phyloP scores from a whole-genome alignment of 805 yeast genomes.

The Saturnispora kantuleensis region DNA sequence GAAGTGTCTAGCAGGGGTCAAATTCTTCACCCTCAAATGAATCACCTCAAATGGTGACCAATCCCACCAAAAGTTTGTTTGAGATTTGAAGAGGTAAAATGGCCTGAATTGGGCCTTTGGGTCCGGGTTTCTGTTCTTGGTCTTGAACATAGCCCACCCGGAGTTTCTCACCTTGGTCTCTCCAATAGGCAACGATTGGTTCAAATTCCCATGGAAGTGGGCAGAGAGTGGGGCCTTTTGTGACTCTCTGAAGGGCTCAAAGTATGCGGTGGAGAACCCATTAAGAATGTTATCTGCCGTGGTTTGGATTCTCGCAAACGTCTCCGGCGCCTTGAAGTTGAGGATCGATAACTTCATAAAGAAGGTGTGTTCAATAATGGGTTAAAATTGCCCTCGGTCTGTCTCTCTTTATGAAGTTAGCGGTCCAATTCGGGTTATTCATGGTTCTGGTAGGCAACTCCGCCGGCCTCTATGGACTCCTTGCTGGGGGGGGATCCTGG shows the following conservation, averaged over 20 bases:
- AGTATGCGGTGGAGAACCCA: constrained; percentile 51
- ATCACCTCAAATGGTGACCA: constrained; percentile 55
- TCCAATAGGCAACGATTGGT: constrained; percentile 52
- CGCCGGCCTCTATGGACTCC: constrained; percentile 6
- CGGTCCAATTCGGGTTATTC: constrained; percentile 6
- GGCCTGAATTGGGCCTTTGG: constrained; percentile 33
- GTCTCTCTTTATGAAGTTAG: neutral
- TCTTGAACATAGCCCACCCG: constrained; percentile 78
- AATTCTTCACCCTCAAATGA: constrained; percentile 64
- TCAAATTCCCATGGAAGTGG: constrained; percentile 60
- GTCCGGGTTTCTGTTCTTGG: constrained; percentile 46
- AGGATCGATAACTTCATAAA: constrained; percentile 32
- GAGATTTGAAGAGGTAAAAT: constrained; percentile 28
- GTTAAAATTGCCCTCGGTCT: neutral
- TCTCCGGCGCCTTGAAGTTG: constrained; percentile 45
- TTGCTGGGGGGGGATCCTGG: constrained; percentile 4
- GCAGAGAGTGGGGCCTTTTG: constrained; percentile 37
- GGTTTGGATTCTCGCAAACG: constrained; percentile 41
- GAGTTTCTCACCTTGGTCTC: constrained; percentile 55
- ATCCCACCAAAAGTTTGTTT: constrained; percentile 51
- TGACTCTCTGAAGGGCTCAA: constrained; percentile 35
- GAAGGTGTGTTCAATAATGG: neutral
- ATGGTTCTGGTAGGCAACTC: constrained; percentile 1
- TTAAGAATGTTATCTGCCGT: constrained; percentile 62
- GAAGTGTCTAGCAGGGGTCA: constrained; percentile 46